Conservation (phyloP, 2,329 filamentous ascomycete genomes). For the Talaromyces sp. region DNA sequence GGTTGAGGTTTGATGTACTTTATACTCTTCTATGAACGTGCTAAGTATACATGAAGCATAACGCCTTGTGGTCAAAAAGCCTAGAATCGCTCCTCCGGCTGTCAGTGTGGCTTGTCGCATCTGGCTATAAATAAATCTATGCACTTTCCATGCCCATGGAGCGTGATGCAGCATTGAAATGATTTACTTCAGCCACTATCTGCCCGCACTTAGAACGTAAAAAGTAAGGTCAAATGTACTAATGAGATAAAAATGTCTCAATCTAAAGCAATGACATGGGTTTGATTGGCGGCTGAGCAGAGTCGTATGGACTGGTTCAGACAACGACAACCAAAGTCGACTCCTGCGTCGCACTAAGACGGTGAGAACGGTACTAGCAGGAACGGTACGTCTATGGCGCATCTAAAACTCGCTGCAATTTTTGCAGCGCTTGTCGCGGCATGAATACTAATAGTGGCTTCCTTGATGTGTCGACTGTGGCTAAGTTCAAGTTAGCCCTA, state of each 20-base stretch:
- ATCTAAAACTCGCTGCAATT: background rate
- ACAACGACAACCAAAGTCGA: background rate
- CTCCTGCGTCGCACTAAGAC: background rate
- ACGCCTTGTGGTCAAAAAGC: background rate
- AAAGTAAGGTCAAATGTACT: background rate
- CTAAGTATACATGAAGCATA: background rate
- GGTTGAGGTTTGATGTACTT: background rate
- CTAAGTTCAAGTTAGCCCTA: background rate
- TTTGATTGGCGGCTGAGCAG: slow-evolving; percentile 1
- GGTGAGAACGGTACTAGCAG: background rate
- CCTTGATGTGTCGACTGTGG: background rate
- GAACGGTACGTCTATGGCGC: background rate
- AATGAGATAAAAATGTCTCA: background rate
- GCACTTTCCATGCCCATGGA: background rate
- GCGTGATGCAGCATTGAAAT: background rate
- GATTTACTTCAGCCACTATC: background rate
- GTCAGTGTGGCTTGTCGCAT: background rate
- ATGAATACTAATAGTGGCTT: background rate
- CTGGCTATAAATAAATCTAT: background rate
- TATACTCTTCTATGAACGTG: background rate
- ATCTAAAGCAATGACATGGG: slow-evolving; percentile 2
- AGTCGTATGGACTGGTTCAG: background rate
- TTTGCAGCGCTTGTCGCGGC: background rate
- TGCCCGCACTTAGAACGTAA: background rate
- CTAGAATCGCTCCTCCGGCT: background rate